A percentile compares a stretch with the other conserved stretches of the same genome.
Evolutionary conservation across 495 filamentous ascomycete genomes (phyloP).

Genomic region (Aspergillus conjunctus): DNA sequence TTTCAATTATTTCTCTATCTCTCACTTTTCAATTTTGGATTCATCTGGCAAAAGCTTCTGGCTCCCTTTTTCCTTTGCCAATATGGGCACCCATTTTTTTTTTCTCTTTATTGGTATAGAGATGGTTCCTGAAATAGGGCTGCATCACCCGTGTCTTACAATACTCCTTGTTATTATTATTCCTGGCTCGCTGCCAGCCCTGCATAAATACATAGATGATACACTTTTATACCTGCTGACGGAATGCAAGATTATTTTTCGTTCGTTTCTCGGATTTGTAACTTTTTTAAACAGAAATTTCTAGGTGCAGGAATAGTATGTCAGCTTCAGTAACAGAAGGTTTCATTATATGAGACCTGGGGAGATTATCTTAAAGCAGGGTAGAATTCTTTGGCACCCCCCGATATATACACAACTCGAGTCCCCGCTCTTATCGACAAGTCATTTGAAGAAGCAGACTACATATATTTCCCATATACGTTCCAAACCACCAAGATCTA

Average conservation of each 20-base stretch:
- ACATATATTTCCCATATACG: no score
- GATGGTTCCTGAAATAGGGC: conserved; percentile 14
- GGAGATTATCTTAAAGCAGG: no score
- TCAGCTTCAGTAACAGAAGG: no score
- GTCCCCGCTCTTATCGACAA: no score
- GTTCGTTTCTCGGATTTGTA: no score
- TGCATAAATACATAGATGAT: conserved; percentile 10
- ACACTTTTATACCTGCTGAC: neutral
- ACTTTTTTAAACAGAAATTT: no score
- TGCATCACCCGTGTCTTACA: conserved; percentile 11
- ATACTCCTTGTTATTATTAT: neutral
- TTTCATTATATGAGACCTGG: no score
- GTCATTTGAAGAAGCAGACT: no score
- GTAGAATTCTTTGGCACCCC: no score
- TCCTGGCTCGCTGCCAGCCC: conserved; percentile 6
- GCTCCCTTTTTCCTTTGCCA: conserved; percentile 3
- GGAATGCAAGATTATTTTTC: no score
- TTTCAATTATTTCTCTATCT: conserved; percentile 20
- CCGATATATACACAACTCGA: no score
- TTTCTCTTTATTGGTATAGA: conserved; percentile 18
- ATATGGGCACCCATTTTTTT: neutral
- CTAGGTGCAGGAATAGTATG: no score
- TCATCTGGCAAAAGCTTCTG: conserved; percentile 26
- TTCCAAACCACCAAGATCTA: neutral
- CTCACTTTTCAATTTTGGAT: conserved; percentile 24